Conservation (phyloP, 139 green algal genomes). For the Mychonastes homosphaera region DNA sequence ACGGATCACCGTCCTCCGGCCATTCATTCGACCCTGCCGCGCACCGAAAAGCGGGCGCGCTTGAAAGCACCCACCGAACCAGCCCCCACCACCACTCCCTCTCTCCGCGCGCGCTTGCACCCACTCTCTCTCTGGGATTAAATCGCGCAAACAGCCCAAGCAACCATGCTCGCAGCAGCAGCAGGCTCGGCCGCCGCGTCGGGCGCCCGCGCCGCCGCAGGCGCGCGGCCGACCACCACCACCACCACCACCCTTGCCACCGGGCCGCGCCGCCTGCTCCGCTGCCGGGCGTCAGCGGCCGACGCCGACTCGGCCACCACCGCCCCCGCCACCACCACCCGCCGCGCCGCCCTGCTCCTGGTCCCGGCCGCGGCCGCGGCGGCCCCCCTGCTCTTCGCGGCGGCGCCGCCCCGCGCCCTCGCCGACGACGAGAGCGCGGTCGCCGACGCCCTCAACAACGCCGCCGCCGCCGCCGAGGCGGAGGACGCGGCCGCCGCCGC, state of each 20-base stretch:
- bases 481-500: background rate
- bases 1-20: too few relatives aligned
- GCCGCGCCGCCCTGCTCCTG: constrained; percentile 62
- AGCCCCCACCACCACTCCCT: too few relatives aligned
- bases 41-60: too few relatives aligned
- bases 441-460: background rate
- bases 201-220: background rate
- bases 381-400: constrained; percentile 16
- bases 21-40: too few relatives aligned
- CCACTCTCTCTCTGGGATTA: background rate
- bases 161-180: background rate
- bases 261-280: constrained; percentile 7
- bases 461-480: background rate
- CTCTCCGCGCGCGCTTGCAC: too few relatives aligned
- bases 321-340: constrained; percentile 39
- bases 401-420: constrained; percentile 1
- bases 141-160: background rate
- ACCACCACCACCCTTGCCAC: background rate
- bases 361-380: constrained; percentile 48
- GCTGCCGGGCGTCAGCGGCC: background rate
- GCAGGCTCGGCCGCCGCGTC: background rate
- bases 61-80: too few relatives aligned
- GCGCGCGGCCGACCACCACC: background rate
- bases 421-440: too few relatives aligned
- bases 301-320: constrained; percentile 11